Base-by-base conservation (phyloP, 139 green algal species). In the Ostreobium quekettii region DNA sequence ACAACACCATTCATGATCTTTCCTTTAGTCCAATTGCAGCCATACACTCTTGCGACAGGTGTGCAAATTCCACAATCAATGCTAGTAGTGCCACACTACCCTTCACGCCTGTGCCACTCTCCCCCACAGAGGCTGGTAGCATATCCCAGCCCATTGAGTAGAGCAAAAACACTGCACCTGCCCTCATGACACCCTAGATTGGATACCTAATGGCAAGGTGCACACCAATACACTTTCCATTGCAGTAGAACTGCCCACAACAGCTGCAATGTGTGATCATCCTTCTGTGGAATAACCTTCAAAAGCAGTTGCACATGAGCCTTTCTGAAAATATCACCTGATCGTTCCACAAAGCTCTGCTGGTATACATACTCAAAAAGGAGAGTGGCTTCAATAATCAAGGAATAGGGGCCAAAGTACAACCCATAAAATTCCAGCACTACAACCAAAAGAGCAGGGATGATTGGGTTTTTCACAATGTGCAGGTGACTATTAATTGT, bases 181-280 rank as follows among this genome's bases (percentile, higher is more conserved):
- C 89, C 90, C 68, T 97, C 90, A 59, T 97, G 88, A 3, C 90
- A 88, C 30, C 95, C 71, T 37, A 95, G 78, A 74, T 95, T 86
- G 2, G 49, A 78, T 22, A 93, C 47, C 78, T 93, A 93, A 63
- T 76, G 69, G n/a, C 76, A 74, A 19, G 90, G 87, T 0, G 78
- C 72, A 22, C 81, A 64, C 26, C 67, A 62, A 74, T 53, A 53
- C 42, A 53, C 42, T 53, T 53, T 53, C 39, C 37, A 32, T 59
- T 88, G 70, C 11, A 84, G 59, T 2, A 81, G 60, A 1, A 80
- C 75, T 11, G 62, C 60, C 87, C 89, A 96, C 48, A 82, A 70
- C 38, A 95, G 70, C 68, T 93, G 82, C n/a, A 97, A 60, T 11
- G 42, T 76, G 76, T 95, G 85, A 1, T 76, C 81, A 32, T 93